Base-by-base conservation (phyloP, 768 basidiomycete genomes). In the Pilatotrama ljubarskyi region DNA sequence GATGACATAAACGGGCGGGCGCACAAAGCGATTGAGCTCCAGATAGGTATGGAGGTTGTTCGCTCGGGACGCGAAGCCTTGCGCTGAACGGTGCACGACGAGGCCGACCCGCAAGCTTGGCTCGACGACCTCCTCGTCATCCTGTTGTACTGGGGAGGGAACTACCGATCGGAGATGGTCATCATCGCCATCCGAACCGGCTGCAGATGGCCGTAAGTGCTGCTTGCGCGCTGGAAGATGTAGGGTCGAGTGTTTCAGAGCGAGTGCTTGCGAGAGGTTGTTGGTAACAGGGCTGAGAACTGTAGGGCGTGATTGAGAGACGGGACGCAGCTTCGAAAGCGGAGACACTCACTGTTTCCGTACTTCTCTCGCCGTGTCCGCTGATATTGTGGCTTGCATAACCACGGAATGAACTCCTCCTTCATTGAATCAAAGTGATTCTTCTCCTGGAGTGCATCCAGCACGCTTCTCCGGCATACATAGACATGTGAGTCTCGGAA, bases 381-480 rank as follows among this genome's bases (percentile, higher is more conserved):
- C 59, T 86, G 87, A 70, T 93, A 93, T 62, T 91, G 90, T 6
- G 91, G 76, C 70, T 92, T 94, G 75, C 93, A 90, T 55, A 97
- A 70, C 92, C 94, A 97, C 0, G 95, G 95, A 11, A 98, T 71
- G 67, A 97, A 91, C 60, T 97, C 93, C 71, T 95, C 90, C 51
- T 90, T 82, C 51, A 98, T 79, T 15, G 94, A 96, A 51, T 92
- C 87, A 41, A 95, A 80, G 65, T 85, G 81, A 5, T 75, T 75
- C 66, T 91, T 91, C 60, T 84, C 81, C 11, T 83, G 80, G 25
- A 95, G 76, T 13, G 85, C 78, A 58, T 92, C 87, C 24, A 97
- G 76, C 8, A 96, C 78, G 17, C 84, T 80, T 59, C 84, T 82
- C 63, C 84, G 83, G 76, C 93, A 94, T 35, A 96, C 85, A 67